Evolutionary conservation across 306 rosid species (phyloP).

Genomic region (Canavalia ensiformis): DNA sequence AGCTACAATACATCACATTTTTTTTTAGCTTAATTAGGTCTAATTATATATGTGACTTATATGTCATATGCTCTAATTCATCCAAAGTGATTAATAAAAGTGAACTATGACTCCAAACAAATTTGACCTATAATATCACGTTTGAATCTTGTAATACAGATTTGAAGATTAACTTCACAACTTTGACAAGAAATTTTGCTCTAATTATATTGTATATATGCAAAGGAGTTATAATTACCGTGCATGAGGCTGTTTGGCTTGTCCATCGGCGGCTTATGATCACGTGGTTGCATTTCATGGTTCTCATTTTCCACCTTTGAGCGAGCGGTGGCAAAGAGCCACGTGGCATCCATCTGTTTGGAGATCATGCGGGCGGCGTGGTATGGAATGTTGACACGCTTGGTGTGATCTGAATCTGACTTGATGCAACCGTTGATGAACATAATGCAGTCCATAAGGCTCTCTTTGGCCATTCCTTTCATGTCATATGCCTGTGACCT

Average conservation of each 20-base stretch:
- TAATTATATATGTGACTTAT: neutral
- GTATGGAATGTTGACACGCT: conserved; percentile 60
- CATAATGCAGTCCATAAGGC: conserved; percentile 73
- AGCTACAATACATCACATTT: neutral
- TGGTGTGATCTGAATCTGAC: conserved; percentile 36
- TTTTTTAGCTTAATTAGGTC: neutral
- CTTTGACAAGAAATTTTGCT: neutral
- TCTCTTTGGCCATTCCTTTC: conserved; percentile 78
- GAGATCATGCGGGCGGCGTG: conserved; percentile 70
- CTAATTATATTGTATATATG: neutral
- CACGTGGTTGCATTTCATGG: conserved; percentile 33
- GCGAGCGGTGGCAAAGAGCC: conserved; percentile 67
- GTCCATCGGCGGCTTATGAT: conserved; percentile 19
- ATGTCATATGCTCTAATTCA: neutral
- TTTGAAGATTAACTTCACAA: neutral
- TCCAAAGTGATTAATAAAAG: too few species aligned
- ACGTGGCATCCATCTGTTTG: conserved; percentile 79
- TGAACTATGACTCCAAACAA: too few species aligned
- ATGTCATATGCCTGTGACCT: conserved; percentile 84
- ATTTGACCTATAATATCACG: too few species aligned
- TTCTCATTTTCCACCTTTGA: conserved; percentile 47
- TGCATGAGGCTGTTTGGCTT: conserved; percentile 44
- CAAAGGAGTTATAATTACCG: conserved; percentile 45
- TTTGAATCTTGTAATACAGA: too few species aligned
- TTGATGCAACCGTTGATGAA: conserved; percentile 63